Percentiles rank a stretch among this genome's conserved stretches.
These are phyloP conservation scores for Lepidium sativum DNA, from an alignment of 345 rosid genomes.

Conservation along the genomic window DNA sequence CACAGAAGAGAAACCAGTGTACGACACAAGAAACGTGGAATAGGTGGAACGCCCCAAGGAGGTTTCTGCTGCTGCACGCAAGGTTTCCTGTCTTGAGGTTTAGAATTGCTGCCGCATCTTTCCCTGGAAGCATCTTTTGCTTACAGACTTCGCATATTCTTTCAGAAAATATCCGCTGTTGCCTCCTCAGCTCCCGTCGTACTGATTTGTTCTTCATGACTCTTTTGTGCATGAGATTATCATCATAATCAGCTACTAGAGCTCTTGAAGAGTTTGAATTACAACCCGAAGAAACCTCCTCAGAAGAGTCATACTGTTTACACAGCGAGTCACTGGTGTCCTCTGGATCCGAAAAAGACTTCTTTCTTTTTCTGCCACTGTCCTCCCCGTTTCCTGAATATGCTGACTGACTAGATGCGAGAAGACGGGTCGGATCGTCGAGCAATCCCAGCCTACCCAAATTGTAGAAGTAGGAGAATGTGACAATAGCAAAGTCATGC, in stretches of 20 bases:
- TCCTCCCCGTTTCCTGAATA: conserved; percentile 33
- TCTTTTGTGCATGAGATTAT: conserved; percentile 47
- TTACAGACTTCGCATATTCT: conserved; percentile 86
- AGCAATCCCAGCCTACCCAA: conserved; percentile 68
- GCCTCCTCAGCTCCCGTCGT: conserved; percentile 76
- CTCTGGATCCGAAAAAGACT: conserved; percentile 74
- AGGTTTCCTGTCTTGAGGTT: conserved; percentile 76
- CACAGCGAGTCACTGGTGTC: conserved; percentile 56
- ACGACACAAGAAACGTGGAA: conserved; percentile 85
- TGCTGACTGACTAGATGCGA: conserved; percentile 35
- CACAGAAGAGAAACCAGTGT: conserved; percentile 87
- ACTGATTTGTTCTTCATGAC: conserved; percentile 46
- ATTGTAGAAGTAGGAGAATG: conserved; percentile 51
- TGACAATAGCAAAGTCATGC: conserved; percentile 67
- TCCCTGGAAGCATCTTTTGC: conserved; percentile 83
- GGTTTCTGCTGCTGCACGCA: conserved; percentile 74
- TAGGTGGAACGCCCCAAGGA: conserved; percentile 81
- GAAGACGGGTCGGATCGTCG: conserved; percentile 46
- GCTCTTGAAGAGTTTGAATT: conserved; percentile 39
- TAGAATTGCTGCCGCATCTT: conserved; percentile 71
- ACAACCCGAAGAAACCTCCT: conserved; percentile 55
- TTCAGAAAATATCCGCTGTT: conserved; percentile 71
- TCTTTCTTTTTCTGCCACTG: conserved; percentile 45
- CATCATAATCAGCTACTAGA: conserved; percentile 44
- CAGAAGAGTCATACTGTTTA: conserved; percentile 53